Conservation (phyloP, 768 basidiomycete genomes). For the Mycena maculata region DNA sequence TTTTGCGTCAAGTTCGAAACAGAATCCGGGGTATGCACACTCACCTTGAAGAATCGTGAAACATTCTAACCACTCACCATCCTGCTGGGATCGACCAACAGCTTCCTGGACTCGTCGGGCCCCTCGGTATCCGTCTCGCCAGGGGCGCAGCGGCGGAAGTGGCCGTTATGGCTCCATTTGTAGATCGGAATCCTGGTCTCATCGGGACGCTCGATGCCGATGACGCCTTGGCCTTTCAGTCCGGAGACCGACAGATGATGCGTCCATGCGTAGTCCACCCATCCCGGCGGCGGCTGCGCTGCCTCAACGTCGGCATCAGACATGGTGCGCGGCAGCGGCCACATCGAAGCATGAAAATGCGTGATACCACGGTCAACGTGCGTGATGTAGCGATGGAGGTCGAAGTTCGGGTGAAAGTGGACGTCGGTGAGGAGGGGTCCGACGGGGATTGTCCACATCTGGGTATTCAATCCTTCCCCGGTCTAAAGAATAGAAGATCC, state of each 20-base stretch:
- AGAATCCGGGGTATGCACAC: no score
- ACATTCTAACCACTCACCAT: not conserved
- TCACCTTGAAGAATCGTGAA: not conserved
- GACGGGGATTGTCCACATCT: constrained; percentile 2
- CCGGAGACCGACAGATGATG: not conserved
- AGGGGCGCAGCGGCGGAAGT: constrained; percentile 12
- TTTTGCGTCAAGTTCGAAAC: no score
- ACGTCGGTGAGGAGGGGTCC: not conserved
- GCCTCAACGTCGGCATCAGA: constrained; percentile 1
- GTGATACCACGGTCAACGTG: constrained; percentile 26
- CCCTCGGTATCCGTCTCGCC: constrained; percentile 18
- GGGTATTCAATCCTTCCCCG: not conserved
- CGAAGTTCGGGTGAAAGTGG: not conserved
- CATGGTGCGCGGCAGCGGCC: constrained; percentile 3
- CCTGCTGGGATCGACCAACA: constrained; percentile 14
- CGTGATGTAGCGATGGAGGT: constrained; percentile 21
- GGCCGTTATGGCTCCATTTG: not conserved
- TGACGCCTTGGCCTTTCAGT: not conserved
- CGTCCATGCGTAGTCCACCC: not conserved
- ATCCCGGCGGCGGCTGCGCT: not conserved
- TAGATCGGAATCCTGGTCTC: not conserved
- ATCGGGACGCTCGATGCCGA: not conserved
- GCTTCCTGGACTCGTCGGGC: constrained; percentile 7
- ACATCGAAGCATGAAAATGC: constrained; percentile 16
- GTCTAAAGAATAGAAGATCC: not conserved